Evolutionary conservation across 2,329 filamentous ascomycete species (phyloP).

Genomic region (Fusarium robinianum): DNA sequence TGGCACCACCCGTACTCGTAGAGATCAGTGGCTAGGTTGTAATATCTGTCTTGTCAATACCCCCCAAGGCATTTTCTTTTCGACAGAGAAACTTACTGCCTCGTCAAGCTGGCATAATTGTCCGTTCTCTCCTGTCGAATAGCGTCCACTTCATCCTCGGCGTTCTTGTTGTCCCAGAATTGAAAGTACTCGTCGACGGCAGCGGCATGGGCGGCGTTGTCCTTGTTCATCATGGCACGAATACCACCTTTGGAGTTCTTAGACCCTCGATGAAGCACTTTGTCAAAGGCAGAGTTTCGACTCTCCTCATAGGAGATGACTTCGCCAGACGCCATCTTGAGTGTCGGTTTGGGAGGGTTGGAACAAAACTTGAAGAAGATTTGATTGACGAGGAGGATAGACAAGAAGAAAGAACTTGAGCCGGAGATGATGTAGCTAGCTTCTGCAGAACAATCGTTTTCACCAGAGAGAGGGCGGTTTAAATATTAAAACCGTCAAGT

Average conservation of each 20-base stretch:
- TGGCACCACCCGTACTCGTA: conserved; percentile 95
- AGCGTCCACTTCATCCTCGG: conserved; percentile 74
- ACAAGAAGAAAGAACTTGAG: too few relatives aligned
- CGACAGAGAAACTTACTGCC: conserved; percentile 64
- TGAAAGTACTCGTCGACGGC: conserved; percentile 88
- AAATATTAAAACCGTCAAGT: too few relatives aligned
- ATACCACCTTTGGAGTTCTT: conserved; percentile 70
- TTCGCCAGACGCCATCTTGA: conserved; percentile 36
- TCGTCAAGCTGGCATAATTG: conserved; percentile 86
- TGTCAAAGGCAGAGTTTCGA: conserved; percentile 84
- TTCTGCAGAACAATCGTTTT: neutral
- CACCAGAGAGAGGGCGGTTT: neutral
- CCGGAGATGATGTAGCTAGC: neutral
- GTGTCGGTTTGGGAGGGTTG: neutral
- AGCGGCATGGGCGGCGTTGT: conserved; percentile 70
- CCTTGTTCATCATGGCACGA: conserved; percentile 79
- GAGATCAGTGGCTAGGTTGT: conserved; percentile 87
- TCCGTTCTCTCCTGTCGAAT: conserved; percentile 68
- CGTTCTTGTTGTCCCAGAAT: conserved; percentile 83
- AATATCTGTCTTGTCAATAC: conserved; percentile 63
- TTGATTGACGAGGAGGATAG: neutral
- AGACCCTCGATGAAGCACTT: conserved; percentile 74
- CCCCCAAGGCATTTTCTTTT: rapidly evolving
- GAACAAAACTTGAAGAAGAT: neutral
- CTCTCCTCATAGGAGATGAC: conserved; percentile 78